phyloP scores from a whole-genome alignment of 2,329 filamentous ascomycete genomes.

The Alternaria atra region DNA sequence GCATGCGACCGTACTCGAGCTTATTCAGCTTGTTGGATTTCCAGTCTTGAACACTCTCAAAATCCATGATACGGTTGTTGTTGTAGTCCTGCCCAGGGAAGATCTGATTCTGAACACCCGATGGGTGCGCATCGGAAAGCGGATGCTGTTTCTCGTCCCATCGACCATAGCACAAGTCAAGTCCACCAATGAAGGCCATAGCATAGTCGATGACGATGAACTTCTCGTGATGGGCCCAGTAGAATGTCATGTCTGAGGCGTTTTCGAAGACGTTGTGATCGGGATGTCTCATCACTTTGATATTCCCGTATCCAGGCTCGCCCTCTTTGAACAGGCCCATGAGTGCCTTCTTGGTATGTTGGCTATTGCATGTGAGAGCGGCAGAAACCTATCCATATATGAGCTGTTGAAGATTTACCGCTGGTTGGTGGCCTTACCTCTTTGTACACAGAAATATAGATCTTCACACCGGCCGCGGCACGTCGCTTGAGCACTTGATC shows the following conservation, averaged over 20 bases:
- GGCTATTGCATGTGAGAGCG: slow-evolving; percentile 85
- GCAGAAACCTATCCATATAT: slow-evolving; percentile 44
- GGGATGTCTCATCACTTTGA: slow-evolving; percentile 86
- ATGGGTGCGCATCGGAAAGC: slow-evolving; percentile 86
- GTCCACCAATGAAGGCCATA: slow-evolving; percentile 89
- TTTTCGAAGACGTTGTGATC: slow-evolving; percentile 97
- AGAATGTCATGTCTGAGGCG: slow-evolving; percentile 93
- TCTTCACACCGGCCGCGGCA: slow-evolving; percentile 92
- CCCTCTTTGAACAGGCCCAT: slow-evolving; percentile 84
- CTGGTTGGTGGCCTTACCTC: slow-evolving; percentile 61
- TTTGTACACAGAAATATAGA: slow-evolving; percentile 92
- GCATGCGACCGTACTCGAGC: slow-evolving; percentile 92
- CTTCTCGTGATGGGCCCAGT: slow-evolving; percentile 98
- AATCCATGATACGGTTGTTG: slow-evolving; percentile 96
- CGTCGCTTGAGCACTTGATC: slow-evolving; percentile 87
- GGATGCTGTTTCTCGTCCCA: slow-evolving; percentile 91
- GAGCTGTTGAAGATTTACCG: neutral
- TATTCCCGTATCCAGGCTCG: slow-evolving; percentile 84
- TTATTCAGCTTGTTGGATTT: slow-evolving; percentile 92
- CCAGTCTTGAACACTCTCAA: slow-evolving; percentile 90
- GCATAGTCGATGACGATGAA: slow-evolving; percentile 94
- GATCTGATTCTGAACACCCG: slow-evolving; percentile 80
- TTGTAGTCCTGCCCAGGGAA: slow-evolving; percentile 99
- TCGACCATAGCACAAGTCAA: slow-evolving; percentile 94
- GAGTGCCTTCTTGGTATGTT: slow-evolving; percentile 89